These are phyloP conservation scores for Yamadazyma friedrichii DNA, from an alignment of 1,139 yeast species.

Conservation along the genomic window DNA sequence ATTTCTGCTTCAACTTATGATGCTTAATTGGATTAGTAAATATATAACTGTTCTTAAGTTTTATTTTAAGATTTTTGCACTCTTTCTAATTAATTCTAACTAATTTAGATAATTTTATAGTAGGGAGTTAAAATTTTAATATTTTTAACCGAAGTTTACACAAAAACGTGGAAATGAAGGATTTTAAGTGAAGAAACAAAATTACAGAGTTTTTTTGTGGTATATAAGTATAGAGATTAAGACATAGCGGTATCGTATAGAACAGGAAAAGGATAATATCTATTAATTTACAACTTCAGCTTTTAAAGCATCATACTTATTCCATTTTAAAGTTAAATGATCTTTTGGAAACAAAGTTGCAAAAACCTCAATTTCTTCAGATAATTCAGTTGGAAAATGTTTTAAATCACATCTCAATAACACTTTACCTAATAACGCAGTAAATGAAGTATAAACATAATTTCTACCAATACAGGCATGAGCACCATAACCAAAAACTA, in stretches of 20 bases:
- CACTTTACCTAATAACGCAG: conserved; percentile 88
- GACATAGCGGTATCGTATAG: not conserved
- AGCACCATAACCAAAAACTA: conserved; percentile 95
- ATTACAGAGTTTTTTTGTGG: too few species aligned
- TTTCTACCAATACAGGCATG: conserved; percentile 95
- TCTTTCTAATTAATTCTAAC: not conserved
- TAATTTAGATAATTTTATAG: too few species aligned
- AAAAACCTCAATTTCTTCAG: conserved; percentile 91
- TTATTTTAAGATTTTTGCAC: too few species aligned
- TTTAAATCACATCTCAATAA: conserved; percentile 74
- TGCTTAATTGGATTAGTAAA: conserved; percentile 50
- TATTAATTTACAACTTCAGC: not conserved
- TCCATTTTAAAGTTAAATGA: conserved; percentile 79
- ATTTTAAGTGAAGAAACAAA: too few species aligned
- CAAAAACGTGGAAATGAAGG: too few species aligned
- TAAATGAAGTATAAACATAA: conserved; percentile 86
- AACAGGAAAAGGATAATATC: too few species aligned
- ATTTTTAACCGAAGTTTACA: too few species aligned
- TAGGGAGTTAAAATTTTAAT: too few species aligned
- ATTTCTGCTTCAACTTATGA: conserved; percentile 92
- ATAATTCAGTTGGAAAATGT: conserved; percentile 77
- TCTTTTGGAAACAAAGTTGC: conserved; percentile 98
- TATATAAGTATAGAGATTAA: too few species aligned
- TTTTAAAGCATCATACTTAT: conserved; percentile 45
- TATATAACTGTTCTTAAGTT: not conserved